Evolutionary conservation across 2,329 filamentous ascomycete genomes (phyloP).

Genomic region (Trichoderma sp.): DNA sequence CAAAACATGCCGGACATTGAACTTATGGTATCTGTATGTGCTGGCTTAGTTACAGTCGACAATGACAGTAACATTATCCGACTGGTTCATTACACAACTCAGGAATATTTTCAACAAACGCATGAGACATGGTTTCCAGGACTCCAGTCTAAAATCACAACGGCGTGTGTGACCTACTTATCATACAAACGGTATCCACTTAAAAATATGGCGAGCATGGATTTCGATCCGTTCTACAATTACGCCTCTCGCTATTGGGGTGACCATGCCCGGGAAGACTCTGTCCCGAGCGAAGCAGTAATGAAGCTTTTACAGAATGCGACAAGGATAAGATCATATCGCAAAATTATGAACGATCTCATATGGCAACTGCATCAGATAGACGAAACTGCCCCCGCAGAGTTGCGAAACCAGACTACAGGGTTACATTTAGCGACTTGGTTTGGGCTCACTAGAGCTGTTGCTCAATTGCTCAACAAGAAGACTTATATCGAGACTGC

Average conservation of each 20-base stretch:
- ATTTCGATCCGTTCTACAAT: no score
- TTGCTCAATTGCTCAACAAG: background rate
- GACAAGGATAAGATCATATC: no score
- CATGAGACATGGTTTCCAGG: rapidly evolving
- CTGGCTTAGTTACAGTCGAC: background rate
- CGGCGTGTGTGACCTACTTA: background rate
- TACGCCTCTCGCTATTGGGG: no score
- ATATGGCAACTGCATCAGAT: no score
- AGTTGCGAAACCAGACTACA: no score
- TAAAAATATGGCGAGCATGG: no score
- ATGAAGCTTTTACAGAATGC: no score
- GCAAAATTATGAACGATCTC: no score
- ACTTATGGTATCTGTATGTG: background rate
- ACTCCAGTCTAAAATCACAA: rapidly evolving
- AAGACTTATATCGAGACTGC: no score
- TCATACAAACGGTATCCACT: no score
- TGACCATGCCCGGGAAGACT: no score
- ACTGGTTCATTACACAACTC: background rate
- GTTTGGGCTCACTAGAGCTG: background rate
- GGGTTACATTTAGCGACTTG: background rate
- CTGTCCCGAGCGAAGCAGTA: rapidly evolving
- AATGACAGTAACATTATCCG: background rate
- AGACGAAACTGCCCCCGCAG: no score
- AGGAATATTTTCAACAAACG: background rate
- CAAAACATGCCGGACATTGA: rapidly evolving